phyloP scores from a whole-genome alignment of 257 asterid species.

The Solanum chmielewskii region DNA sequence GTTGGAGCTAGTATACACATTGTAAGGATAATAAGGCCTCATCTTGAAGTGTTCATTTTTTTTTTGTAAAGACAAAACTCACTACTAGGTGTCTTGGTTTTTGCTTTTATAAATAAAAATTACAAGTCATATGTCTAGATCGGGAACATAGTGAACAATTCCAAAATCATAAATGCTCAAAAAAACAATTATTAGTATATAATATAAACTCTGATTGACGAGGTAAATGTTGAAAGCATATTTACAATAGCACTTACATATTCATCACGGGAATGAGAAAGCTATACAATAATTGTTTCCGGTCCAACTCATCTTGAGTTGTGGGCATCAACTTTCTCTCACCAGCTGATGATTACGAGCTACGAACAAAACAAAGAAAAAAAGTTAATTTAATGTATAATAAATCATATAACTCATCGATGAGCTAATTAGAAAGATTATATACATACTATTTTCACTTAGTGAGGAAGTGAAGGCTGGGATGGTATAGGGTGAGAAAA shows the following conservation, averaged over 20 bases:
- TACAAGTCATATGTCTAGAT: slow-evolving; percentile 62
- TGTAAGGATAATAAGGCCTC: slow-evolving; percentile 57
- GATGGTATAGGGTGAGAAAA: slow-evolving; percentile 37
- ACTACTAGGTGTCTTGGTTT: slow-evolving; percentile 46
- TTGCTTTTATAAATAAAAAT: slow-evolving; percentile 61
- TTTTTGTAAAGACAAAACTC: slow-evolving; percentile 77
- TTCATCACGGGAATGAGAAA: slow-evolving; percentile 87
- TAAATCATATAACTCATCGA: neutral
- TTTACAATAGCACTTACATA: slow-evolving; percentile 28
- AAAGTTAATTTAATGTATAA: neutral
- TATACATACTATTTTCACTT: slow-evolving; percentile 19
- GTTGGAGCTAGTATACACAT: slow-evolving; percentile 67
- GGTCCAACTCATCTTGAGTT: slow-evolving; percentile 53
- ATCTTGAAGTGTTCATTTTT: slow-evolving; percentile 61
- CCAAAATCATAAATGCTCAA: neutral
- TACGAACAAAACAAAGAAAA: slow-evolving; percentile 1
- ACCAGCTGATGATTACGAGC: slow-evolving; percentile 83
- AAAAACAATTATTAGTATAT: too few relatives aligned
- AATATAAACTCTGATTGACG: too few relatives aligned
- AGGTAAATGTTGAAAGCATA: neutral
- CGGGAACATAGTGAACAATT: slow-evolving; percentile 30
- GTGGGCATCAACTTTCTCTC: slow-evolving; percentile 85
- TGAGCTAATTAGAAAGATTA: neutral
- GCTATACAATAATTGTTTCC: slow-evolving; percentile 46
- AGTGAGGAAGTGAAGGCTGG: slow-evolving; percentile 73